Evolutionary conservation across 2,329 filamentous ascomycete species (phyloP).

Genomic region (Lasiodiplodia sp.): DNA sequence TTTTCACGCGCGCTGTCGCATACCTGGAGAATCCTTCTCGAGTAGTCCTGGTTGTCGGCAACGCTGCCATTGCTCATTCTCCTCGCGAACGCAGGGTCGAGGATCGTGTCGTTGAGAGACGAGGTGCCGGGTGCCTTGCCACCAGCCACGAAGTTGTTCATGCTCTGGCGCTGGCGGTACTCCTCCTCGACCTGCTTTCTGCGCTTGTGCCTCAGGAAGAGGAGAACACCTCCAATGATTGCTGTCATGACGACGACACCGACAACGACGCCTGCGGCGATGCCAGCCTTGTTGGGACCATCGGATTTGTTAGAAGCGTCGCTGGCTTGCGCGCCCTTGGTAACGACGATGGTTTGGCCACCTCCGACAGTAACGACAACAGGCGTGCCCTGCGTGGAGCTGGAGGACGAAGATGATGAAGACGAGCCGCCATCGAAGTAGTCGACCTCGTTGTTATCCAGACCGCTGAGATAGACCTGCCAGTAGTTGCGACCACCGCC

Average conservation of each 20-base stretch:
- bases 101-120: conserved; percentile 75
- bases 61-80: conserved; percentile 95
- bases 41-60: conserved; percentile 96
- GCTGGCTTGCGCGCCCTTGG: conserved; percentile 52
- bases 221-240: conserved; percentile 72
- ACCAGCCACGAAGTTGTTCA: conserved; percentile 73
- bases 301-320: conserved; percentile 40
- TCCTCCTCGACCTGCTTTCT: conserved; percentile 83
- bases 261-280: conserved; percentile 87
- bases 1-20: conserved; percentile 36
- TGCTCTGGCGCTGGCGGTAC: conserved; percentile 76
- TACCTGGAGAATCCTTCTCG: conserved; percentile 93
- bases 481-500: conserved; percentile 64
- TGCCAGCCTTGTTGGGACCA: conserved; percentile 75
- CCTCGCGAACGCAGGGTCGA: conserved; percentile 83
- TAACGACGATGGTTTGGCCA: conserved; percentile 45
- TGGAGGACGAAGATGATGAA: conserved; percentile 29
- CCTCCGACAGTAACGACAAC: conserved; percentile 41
- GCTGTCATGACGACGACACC: conserved; percentile 75
- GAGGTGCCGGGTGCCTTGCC: conserved; percentile 70
- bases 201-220: conserved; percentile 77
- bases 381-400: conserved; percentile 28
- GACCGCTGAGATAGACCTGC: conserved; percentile 61
- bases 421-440: conserved; percentile 41
- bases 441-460: conserved; percentile 48